Evolutionary conservation across 1,139 yeast species (phyloP), one percentile per base, ranked within the genome.

Genomic region (Debaryomyces nepalensis): DNA sequence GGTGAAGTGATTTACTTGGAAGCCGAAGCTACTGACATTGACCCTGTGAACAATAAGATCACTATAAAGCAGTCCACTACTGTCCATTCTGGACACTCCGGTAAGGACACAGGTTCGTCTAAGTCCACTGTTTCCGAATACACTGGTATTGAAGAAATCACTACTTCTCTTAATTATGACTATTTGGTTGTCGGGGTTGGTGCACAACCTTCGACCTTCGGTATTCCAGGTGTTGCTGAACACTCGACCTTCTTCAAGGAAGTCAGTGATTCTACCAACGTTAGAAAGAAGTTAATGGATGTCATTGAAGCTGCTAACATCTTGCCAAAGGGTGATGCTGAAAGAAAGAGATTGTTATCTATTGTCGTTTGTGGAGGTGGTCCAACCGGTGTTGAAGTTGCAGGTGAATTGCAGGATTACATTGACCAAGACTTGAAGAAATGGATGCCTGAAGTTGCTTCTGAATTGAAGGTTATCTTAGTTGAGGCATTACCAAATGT

Each of bases 371-470:
- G 91, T 51, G 97, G 97, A 55, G 97, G 97, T 63, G 97, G 97
- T 49, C 96, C 97, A 60, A 90, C 97, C 41, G 97, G 97, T 69
- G 97, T 90, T 49, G 97, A 90, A 66, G 87, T 87, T 58, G 96
- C 97, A 52, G 97, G 96, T 58, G 97, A 91, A 68, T 71, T 91
- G 56, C 95, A 87, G 68, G 98, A 91, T 68, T 91, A 88, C 68
- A 85, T 90, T 52, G 95, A 87, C 65, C 95, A 89, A 66, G 97
- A 91, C 66, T 75, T 91, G 71, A 73, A 73, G 57, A 86, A 83
- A 68, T 88, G 95, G 95, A 83, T 87, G 72, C 97, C 97, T 37
- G 88, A 80, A 57, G 79, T 90, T 53, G 83, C 90, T 51, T 73
- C 75, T 58, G 97, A 91, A 61, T 79, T 90, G 62, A 78, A 82